These are phyloP conservation scores for Cryptococcus wingfieldii DNA, from an alignment of 1,284 basidiomycete species.

Conservation along the genomic window DNA sequence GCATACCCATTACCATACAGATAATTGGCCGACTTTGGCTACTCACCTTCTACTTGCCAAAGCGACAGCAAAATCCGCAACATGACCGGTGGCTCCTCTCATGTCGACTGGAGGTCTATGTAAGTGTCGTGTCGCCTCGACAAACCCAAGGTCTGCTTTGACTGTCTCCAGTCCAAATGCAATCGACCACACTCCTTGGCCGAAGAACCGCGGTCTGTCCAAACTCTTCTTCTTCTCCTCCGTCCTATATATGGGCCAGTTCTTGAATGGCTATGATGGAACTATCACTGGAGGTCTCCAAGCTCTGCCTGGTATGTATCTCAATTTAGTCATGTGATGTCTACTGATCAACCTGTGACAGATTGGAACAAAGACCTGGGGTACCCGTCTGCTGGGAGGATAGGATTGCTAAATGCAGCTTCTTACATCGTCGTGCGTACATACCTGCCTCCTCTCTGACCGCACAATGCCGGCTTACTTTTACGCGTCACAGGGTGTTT, in stretches of 20 bases:
- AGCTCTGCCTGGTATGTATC: conserved; percentile 6
- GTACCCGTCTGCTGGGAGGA: conserved; percentile 6
- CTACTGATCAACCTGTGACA: not conserved
- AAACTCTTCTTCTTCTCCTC: conserved; percentile 5
- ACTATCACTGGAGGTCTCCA: conserved; percentile 11
- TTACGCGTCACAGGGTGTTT: not conserved
- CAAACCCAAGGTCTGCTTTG: too few relatives aligned
- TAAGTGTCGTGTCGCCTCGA: conserved; percentile 5
- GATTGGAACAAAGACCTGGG: conserved; percentile 10
- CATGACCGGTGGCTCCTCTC: too few relatives aligned
- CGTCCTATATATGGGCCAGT: conserved; percentile 13
- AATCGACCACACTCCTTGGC: conserved; percentile 1
- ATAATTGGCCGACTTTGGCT: too few relatives aligned
- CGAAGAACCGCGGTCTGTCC: not conserved
- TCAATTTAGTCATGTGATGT: not conserved
- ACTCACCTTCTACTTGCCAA: too few relatives aligned
- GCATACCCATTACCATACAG: too few relatives aligned
- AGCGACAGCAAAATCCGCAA: too few relatives aligned
- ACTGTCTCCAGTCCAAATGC: conserved; percentile 1
- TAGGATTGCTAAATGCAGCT: conserved; percentile 8
- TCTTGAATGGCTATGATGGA: conserved; percentile 12
- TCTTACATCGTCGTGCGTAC: conserved; percentile 8
- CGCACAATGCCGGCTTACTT: too few relatives aligned
- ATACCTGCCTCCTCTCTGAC: too few relatives aligned
- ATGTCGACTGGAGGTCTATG: too few relatives aligned